Conservation (phyloP, 208 protist species). For the Leishmania martiniquensis region DNA sequence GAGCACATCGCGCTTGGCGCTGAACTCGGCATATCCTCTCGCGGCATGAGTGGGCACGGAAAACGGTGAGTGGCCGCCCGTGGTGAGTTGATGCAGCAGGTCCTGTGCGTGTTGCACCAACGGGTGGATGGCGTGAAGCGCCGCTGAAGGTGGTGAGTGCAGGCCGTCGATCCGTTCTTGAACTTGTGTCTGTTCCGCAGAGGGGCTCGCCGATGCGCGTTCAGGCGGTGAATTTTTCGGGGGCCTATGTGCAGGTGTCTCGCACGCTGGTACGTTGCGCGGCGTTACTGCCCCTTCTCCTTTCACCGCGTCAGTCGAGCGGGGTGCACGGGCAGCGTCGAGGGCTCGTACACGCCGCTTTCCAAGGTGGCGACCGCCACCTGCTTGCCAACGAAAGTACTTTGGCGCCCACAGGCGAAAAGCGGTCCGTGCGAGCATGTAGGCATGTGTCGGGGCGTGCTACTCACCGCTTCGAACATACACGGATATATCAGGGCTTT, state of each 20-base stretch:
- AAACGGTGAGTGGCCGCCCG: background rate
- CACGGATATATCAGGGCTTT: background rate
- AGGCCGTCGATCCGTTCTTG: background rate
- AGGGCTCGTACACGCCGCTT: slow-evolving; percentile 7
- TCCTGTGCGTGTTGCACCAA: slow-evolving; percentile 11
- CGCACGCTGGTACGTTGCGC: background rate
- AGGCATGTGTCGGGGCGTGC: background rate
- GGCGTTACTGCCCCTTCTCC: background rate
- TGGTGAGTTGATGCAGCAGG: slow-evolving; percentile 9
- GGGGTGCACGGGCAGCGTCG: background rate
- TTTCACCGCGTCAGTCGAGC: background rate
- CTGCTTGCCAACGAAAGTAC: slow-evolving; percentile 38
- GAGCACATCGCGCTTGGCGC: slow-evolving; percentile 27
- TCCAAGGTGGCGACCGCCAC: background rate
- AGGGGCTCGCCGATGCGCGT: background rate
- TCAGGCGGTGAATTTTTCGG: background rate
- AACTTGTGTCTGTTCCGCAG: background rate
- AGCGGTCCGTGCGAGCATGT: slow-evolving; percentile 42
- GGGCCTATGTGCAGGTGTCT: background rate
- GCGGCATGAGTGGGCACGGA: background rate
- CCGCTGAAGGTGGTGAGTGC: background rate
- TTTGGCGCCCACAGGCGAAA: slow-evolving; percentile 45
- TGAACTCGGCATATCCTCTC: slow-evolving; percentile 16
- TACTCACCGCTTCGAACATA: background rate
- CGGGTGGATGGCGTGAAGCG: background rate